Evolutionary conservation across 1,284 basidiomycete species (phyloP), one percentile per base, ranked within the genome.

Genomic region (Athelia psychrophila): DNA sequence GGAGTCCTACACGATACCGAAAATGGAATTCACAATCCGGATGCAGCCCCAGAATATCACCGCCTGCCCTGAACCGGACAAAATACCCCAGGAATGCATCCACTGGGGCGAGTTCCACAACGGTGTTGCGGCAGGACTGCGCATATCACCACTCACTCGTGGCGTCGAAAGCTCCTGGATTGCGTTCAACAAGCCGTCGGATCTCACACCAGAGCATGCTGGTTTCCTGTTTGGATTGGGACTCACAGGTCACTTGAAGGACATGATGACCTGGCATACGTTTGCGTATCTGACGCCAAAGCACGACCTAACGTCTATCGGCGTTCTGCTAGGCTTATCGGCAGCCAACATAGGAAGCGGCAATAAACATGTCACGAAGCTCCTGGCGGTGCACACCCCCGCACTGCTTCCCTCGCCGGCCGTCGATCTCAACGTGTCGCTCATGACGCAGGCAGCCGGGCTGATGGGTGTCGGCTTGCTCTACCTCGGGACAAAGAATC

Each of bases 91-190:
- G 3, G 95, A 96, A 42, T 86, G 84, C 35, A 70, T 84, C 9
- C 84, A 81, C 52, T 99, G 96, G 97, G 94, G 94, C 16, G 91
- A 95, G 55, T 99, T 99, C 69, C 95, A 99, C 70, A 96, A 97
- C 56, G 97, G 97, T 16, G 95, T 97, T 0, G 92, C 95, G 1
- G 90, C 93, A 2, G 96, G 90, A 2, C 70, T 99, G 51, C 84
- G 91, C 3, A 85, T 95, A 49, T 84, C 88, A 0, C 83, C 89
- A 0, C 80, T 84, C n/a, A 81, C 87, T n/a, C 73, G 77, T 49
- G 84, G 84, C 18, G 81, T 95, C 38, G 91, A 94, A 63, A 92
- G 89, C 55, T 93, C 93, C 0, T 96, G 95, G 87, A 94, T 97
- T 60, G 87, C 92, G 18, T 95, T 93, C 76, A 95, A 96, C 68